These are phyloP conservation scores for Sporodiniella umbellata DNA, from an alignment of 371 early-diverging fungal genomes.

Conservation along the genomic window DNA sequence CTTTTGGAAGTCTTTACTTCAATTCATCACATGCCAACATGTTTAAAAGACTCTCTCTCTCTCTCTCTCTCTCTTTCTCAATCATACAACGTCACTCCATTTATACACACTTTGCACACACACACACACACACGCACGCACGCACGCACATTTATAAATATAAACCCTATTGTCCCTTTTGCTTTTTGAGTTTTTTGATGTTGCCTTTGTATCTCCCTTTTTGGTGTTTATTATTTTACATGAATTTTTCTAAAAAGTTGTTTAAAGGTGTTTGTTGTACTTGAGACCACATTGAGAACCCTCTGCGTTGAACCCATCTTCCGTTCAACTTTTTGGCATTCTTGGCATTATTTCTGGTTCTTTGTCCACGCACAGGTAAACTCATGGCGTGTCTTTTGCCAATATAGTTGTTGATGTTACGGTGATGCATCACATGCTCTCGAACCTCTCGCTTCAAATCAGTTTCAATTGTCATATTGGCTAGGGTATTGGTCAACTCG, in stretches of 20 bases:
- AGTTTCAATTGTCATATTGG: slow-evolving; percentile 88
- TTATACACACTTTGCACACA: no score
- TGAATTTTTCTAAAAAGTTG: slow-evolving; percentile 29
- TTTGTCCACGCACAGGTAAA: slow-evolving; percentile 89
- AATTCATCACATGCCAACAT: slow-evolving; percentile 16
- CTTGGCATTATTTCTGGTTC: slow-evolving; percentile 83
- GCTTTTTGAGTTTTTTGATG: no score
- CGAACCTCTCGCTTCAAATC: slow-evolving; percentile 80
- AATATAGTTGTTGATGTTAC: slow-evolving; percentile 78
- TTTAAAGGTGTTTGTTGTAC: slow-evolving; percentile 30
- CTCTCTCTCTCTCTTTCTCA: no score
- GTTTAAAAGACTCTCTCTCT: background rate
- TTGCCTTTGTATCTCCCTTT: no score
- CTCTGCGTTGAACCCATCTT: slow-evolving; percentile 52
- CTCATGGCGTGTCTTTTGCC: slow-evolving; percentile 87
- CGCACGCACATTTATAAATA: no score
- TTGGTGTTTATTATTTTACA: slow-evolving; percentile 22
- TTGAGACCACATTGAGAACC: slow-evolving; percentile 36
- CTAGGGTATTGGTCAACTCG: slow-evolving; percentile 77
- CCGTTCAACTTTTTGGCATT: slow-evolving; percentile 88
- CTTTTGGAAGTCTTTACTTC: slow-evolving; percentile 13
- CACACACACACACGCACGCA: no score
- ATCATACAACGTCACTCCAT: no score
- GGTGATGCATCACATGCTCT: slow-evolving; percentile 78
- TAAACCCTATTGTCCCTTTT: background rate